Evolutionary conservation across 768 basidiomycete genomes (phyloP).

Genomic region (Crassisporium funariophilum): DNA sequence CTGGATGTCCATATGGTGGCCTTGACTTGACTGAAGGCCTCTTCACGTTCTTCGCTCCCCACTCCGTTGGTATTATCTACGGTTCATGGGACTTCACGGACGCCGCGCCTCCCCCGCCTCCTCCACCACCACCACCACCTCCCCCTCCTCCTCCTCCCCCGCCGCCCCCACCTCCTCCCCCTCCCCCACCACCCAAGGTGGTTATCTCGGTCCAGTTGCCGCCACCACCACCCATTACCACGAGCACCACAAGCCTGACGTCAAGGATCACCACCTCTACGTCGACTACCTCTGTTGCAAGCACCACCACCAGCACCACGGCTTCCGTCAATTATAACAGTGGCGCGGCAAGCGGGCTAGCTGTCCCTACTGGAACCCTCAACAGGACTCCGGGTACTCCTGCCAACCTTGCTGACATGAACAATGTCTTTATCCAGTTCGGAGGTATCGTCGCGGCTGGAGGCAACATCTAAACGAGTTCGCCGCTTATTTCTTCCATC

Average conservation of each 20-base stretch:
- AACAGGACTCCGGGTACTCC: conserved; percentile 4
- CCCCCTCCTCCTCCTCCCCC: conserved; percentile 12
- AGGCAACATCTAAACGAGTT: conserved; percentile 16
- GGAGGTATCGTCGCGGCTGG: conserved; percentile 36
- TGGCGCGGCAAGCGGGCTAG: conserved; percentile 31
- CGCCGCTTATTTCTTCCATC: background rate
- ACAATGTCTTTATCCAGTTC: conserved; percentile 38
- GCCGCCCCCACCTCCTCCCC: conserved; percentile 13
- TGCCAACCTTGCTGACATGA: conserved; percentile 30
- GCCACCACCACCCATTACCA: conserved; percentile 11
- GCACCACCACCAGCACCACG: conserved; percentile 25
- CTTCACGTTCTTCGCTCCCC: conserved; percentile 60
- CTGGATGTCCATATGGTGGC: conserved; percentile 62
- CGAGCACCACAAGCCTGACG: conserved; percentile 28
- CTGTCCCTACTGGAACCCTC: conserved; percentile 33
- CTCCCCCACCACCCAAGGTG: conserved; percentile 22
- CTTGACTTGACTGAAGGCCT: conserved; percentile 71
- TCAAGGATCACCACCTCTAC: conserved; percentile 14
- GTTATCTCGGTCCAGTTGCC: conserved; percentile 4
- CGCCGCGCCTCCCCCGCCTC: conserved; percentile 23
- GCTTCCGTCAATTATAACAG: conserved; percentile 22
- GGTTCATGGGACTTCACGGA: conserved; percentile 62
- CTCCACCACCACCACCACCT: conserved; percentile 21
- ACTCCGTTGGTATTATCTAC: conserved; percentile 54
- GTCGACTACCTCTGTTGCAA: conserved; percentile 19